A percentile compares a stretch with the other conserved stretches of the same genome.
These are phyloP conservation scores for Russula griseocarnosa DNA, from an alignment of 768 basidiomycete genomes.

Conservation along the genomic window DNA sequence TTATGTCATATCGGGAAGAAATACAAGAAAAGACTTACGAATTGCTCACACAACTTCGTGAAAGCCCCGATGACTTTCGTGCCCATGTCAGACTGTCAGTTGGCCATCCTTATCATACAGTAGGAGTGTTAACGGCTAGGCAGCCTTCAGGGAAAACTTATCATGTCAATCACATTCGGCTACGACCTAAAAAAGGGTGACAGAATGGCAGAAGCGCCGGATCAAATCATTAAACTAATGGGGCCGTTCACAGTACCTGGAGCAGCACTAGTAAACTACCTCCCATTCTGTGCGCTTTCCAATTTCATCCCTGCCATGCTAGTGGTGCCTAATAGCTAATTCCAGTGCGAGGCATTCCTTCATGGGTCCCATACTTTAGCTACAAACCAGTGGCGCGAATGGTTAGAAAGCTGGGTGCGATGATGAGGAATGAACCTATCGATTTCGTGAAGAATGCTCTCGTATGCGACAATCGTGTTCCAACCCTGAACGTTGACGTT, in stretches of 20 bases:
- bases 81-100: not conserved
- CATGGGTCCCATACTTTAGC: slow-evolving; percentile 14
- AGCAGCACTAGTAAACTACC: slow-evolving; percentile 1
- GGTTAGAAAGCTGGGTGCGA: not conserved
- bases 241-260: not conserved
- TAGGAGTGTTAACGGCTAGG: not conserved
- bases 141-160: slow-evolving; percentile 1
- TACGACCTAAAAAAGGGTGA: slow-evolving; percentile 13
- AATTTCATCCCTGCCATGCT: no score
- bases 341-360: slow-evolving; percentile 12
- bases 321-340: not conserved
- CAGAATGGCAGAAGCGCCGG: not conserved
- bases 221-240: not conserved
- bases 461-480: not conserved
- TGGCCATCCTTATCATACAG: no score
- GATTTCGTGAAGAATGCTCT: slow-evolving; percentile 8
- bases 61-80: slow-evolving; percentile 1
- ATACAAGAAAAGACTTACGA: not conserved
- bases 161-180: slow-evolving; percentile 12
- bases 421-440: not conserved
- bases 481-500: not conserved
- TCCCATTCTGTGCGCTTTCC: slow-evolving; percentile 16
- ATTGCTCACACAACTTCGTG: not conserved
- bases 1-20: not conserved
- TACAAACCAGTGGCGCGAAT: not conserved